Evolutionary conservation across 768 basidiomycete genomes (phyloP).

Genomic region (Psilocybe cyanescens): DNA sequence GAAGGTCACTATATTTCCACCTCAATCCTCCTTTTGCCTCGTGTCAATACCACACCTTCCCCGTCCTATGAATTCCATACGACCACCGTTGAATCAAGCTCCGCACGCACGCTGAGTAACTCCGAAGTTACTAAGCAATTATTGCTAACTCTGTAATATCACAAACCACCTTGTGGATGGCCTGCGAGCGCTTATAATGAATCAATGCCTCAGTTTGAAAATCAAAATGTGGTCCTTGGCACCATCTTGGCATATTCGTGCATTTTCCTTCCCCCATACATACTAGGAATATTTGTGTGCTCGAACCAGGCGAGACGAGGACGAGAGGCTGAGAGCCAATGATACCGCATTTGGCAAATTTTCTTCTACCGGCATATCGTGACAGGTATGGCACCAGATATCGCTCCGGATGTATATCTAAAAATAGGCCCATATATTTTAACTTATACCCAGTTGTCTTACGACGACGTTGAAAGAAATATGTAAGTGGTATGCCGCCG

Average conservation of each 20-base stretch:
- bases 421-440: neutral
- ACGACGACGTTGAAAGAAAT: neutral
- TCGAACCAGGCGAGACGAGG: neutral
- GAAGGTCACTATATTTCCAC: conserved; percentile 6
- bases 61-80: conserved; percentile 4
- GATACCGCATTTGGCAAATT: neutral
- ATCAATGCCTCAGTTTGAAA: neutral
- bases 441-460: neutral
- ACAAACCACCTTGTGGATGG: neutral
- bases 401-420: neutral
- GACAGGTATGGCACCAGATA: neutral
- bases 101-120: too few species aligned
- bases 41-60: conserved; percentile 3
- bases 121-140: neutral
- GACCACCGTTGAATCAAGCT: neutral
- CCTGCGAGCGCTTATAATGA: conserved; percentile 6
- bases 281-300: neutral
- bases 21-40: conserved; percentile 13
- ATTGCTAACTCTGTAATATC: neutral
- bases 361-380: neutral
- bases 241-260: neutral
- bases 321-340: neutral
- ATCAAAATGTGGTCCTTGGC: neutral
- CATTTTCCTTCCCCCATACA: neutral
- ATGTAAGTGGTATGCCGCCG: neutral